Evolutionary conservation across 345 rosid species (phyloP).

Genomic region (Aurinia saxatilis): DNA sequence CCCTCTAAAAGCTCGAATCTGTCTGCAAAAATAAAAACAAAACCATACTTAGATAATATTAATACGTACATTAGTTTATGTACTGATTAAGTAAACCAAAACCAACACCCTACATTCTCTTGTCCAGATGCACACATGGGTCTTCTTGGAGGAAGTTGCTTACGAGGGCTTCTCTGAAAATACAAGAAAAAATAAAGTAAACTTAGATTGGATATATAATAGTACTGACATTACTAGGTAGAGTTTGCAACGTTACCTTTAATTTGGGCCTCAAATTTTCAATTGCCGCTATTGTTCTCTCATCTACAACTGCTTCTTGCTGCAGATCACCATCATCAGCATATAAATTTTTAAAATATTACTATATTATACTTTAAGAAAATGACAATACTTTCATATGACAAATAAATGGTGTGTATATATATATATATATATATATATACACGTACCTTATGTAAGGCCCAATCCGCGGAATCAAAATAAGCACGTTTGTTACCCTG

Average conservation of each 20-base stretch:
- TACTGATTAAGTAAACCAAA: not conserved
- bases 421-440: too few species aligned
- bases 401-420: not conserved
- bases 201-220: not conserved
- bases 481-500: constrained; percentile 77
- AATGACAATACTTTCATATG: not conserved
- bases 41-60: not conserved
- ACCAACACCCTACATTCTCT: constrained; percentile 31
- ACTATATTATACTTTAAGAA: too few species aligned
- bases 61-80: not conserved
- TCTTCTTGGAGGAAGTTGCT: constrained; percentile 64
- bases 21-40: constrained; percentile 10
- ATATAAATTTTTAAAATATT: too few species aligned
- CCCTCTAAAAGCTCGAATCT: constrained; percentile 20
- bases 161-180: constrained; percentile 66
- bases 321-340: constrained; percentile 20
- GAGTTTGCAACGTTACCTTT: constrained; percentile 31
- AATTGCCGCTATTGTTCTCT: constrained; percentile 40
- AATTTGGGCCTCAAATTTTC: constrained; percentile 70
- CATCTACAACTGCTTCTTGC: constrained; percentile 60
- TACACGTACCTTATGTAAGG: constrained; percentile 63
- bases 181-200: not conserved
- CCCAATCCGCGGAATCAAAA: constrained; percentile 97
- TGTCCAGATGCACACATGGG: constrained; percentile 54
- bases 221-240: not conserved